phyloP scores from a whole-genome alignment of 2,329 filamentous ascomycete species.

The Exophiala spinifera region DNA sequence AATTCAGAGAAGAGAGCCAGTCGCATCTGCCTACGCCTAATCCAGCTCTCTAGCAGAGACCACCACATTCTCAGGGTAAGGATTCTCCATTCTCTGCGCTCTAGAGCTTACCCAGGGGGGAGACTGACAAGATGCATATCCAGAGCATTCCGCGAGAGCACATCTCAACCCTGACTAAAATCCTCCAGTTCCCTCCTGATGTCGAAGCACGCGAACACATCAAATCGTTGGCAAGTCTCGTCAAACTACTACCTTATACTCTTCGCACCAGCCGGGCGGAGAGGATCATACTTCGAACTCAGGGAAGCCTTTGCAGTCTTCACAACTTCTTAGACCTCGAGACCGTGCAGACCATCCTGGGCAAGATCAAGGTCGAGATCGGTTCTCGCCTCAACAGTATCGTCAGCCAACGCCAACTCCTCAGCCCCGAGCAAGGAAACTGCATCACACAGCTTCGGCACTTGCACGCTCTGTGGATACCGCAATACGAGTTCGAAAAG shows the following conservation, averaged over 20 bases:
- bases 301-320: slow-evolving; percentile 19
- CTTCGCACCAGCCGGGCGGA: slow-evolving; percentile 26
- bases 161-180: slow-evolving; percentile 12
- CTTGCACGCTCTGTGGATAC: slow-evolving; percentile 36
- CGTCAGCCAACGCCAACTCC: slow-evolving; percentile 13
- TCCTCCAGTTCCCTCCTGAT: slow-evolving; percentile 19
- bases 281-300: slow-evolving; percentile 17
- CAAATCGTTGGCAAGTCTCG: slow-evolving; percentile 17
- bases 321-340: slow-evolving; percentile 26
- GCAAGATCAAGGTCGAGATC: slow-evolving; percentile 25
- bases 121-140: slow-evolving; percentile 17
- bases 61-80: not conserved
- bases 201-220: slow-evolving; percentile 8
- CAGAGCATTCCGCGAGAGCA: slow-evolving; percentile 14
- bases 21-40: too few relatives aligned
- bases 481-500: slow-evolving; percentile 11
- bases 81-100: not conserved
- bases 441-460: slow-evolving; percentile 32
- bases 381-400: slow-evolving; percentile 26
- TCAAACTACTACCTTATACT: slow-evolving; percentile 19
- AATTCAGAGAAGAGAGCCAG: too few relatives aligned
- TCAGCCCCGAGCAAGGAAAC: slow-evolving; percentile 16
- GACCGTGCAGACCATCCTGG: slow-evolving; percentile 21
- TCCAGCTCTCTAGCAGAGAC: not conserved
- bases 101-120: not conserved